Evolutionary conservation across 345 rosid genomes (phyloP).

Genomic region (Capsella bursapastoris): DNA sequence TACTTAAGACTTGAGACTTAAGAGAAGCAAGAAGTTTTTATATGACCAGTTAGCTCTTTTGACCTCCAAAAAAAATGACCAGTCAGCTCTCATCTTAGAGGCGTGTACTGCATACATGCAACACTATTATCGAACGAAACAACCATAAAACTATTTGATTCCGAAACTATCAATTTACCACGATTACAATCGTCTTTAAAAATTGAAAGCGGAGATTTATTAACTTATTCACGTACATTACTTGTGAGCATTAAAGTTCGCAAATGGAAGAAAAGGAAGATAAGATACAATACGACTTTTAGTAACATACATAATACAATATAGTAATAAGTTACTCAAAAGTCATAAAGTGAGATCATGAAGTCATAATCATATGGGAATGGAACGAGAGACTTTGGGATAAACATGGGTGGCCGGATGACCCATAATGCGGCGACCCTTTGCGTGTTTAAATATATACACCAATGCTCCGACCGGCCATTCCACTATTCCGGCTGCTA

Average conservation of each 20-base stretch:
- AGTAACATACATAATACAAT: background rate
- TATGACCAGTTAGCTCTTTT: background rate
- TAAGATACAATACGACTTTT: slow-evolving; percentile 16
- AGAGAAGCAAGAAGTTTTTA: background rate
- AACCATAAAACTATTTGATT: background rate
- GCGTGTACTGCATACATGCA: background rate
- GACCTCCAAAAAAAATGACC: background rate
- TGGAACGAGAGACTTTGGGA: slow-evolving; percentile 58
- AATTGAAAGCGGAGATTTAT: background rate
- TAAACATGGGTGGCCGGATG: slow-evolving; percentile 84
- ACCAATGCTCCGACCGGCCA: slow-evolving; percentile 93
- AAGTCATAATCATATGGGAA: slow-evolving; percentile 58
- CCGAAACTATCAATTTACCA: background rate
- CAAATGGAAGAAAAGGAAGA: background rate
- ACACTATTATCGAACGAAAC: background rate
- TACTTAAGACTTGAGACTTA: background rate
- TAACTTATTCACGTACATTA: background rate
- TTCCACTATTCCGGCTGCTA: slow-evolving; percentile 67
- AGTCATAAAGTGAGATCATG: background rate
- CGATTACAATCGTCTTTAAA: background rate
- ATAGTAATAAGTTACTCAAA: slow-evolving; percentile 8
- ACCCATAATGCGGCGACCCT: slow-evolving; percentile 84
- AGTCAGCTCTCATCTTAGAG: background rate
- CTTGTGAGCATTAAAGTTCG: background rate
- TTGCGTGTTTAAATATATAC: slow-evolving; percentile 66